These are phyloP conservation scores for Serendipita sp. DNA, from an alignment of 768 basidiomycete species.

Conservation along the genomic window DNA sequence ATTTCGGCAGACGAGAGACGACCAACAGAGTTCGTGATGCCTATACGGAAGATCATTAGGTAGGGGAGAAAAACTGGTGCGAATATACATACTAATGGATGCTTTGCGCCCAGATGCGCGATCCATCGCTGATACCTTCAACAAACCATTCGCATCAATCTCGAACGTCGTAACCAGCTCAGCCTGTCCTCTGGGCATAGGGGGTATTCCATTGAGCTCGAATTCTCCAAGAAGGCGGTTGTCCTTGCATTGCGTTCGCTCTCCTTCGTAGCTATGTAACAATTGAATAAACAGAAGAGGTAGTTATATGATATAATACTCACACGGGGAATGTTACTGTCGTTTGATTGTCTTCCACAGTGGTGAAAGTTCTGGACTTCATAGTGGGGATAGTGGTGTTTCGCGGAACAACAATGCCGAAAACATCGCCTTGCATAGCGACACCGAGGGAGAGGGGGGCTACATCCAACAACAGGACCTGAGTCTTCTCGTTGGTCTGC, in stretches of 20 bases:
- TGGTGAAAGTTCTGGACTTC: constrained; percentile 98
- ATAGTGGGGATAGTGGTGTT: constrained; percentile 99
- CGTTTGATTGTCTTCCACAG: constrained; percentile 99
- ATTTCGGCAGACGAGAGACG: constrained; percentile 96
- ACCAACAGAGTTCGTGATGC: constrained; percentile 98
- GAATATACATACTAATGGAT: constrained; percentile 62
- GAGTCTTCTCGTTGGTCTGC: constrained; percentile 97
- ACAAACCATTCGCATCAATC: constrained; percentile 96
- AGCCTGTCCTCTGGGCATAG: constrained; percentile 98
- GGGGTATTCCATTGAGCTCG: constrained; percentile 96
- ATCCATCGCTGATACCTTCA: constrained; percentile 98
- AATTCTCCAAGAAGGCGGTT: constrained; percentile 99
- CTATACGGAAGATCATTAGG: constrained; percentile 24
- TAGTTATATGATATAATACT: constrained; percentile 20
- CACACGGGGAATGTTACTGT: constrained; percentile 99
- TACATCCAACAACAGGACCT: constrained; percentile 96
- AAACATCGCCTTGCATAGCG: constrained; percentile 99
- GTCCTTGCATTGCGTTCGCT: constrained; percentile 98
- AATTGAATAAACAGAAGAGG: constrained; percentile 9
- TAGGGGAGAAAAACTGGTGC: background rate
- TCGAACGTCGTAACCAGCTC: constrained; percentile 99
- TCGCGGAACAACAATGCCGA: constrained; percentile 97
- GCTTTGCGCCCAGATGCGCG: constrained; percentile 99
- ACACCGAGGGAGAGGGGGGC: constrained; percentile 98
- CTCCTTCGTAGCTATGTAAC: constrained; percentile 74